These are phyloP conservation scores for Castanea sativa DNA, from an alignment of 306 rosid species.

Conservation along the genomic window DNA sequence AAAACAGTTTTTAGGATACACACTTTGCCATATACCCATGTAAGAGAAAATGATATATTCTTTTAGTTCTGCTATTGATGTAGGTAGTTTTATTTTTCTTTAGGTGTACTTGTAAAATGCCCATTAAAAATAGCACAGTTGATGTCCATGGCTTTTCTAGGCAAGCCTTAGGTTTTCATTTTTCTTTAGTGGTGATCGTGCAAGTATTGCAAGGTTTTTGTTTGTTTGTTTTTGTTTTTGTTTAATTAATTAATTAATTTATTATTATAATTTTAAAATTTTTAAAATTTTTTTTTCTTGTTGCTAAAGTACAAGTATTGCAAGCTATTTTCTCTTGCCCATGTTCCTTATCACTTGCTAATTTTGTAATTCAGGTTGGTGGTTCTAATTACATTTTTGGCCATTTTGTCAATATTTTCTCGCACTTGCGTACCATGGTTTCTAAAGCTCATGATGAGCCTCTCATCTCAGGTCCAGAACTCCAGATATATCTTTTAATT, in stretches of 20 bases:
- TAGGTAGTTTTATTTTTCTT: too few relatives aligned
- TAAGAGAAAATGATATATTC: background rate
- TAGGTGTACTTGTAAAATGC: background rate
- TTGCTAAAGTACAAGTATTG: background rate
- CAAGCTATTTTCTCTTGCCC: conserved; percentile 12
- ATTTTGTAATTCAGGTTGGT: conserved; percentile 62
- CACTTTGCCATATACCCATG: background rate
- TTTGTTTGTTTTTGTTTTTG: too few relatives aligned
- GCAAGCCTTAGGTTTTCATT: background rate
- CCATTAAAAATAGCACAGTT: background rate
- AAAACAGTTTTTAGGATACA: too few relatives aligned
- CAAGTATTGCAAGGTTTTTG: background rate
- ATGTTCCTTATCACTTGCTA: conserved; percentile 21
- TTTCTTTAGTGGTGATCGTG: background rate
- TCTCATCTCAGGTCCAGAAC: conserved; percentile 90
- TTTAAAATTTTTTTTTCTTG: too few relatives aligned
- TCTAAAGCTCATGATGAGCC: conserved; percentile 93
- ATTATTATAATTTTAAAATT: too few relatives aligned
- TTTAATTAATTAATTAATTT: too few relatives aligned
- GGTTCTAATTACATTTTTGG: conserved; percentile 66
- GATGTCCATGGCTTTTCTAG: conserved; percentile 1
- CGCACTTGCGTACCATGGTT: conserved; percentile 90
- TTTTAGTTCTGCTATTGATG: background rate
- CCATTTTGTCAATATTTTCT: conserved; percentile 63
- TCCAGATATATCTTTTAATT: conserved; percentile 31